These are phyloP conservation scores for Paraphoma sp. DNA, from an alignment of 2,329 filamentous ascomycete genomes.

Conservation along the genomic window DNA sequence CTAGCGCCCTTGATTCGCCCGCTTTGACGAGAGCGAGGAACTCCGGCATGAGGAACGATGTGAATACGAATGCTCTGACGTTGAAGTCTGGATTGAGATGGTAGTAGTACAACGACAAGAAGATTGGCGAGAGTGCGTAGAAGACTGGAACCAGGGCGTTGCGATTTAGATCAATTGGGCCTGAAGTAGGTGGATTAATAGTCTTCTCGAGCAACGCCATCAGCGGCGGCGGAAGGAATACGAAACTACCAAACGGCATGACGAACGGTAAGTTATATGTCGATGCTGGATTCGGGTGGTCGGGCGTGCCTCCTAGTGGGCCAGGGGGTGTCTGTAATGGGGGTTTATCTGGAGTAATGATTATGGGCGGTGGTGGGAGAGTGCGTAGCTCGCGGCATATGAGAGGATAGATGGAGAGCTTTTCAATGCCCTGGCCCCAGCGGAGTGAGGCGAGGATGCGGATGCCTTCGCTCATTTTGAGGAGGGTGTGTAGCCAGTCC, in stretches of 20 bases:
- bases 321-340: slow-evolving; percentile 16
- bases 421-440: slow-evolving; percentile 41
- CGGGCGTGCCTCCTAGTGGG: slow-evolving; percentile 23
- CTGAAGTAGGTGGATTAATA: slow-evolving; percentile 13
- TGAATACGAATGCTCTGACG: slow-evolving; percentile 35
- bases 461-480: slow-evolving; percentile 41
- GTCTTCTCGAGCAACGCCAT: slow-evolving; percentile 27
- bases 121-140: slow-evolving; percentile 41
- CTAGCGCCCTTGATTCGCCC: slow-evolving; percentile 33
- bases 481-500: slow-evolving; percentile 29
- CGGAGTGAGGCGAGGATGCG: slow-evolving; percentile 37
- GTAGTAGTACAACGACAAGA: slow-evolving; percentile 41
- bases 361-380: slow-evolving; percentile 35
- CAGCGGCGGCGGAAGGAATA: slow-evolving; percentile 39
- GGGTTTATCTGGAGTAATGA: slow-evolving; percentile 12
- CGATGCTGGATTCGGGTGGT: slow-evolving; percentile 33
- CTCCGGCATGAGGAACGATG: slow-evolving; percentile 38
- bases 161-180: slow-evolving; percentile 27
- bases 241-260: slow-evolving; percentile 10
- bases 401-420: slow-evolving; percentile 37
- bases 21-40: slow-evolving; percentile 32
- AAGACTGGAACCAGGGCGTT: slow-evolving; percentile 31
- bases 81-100: slow-evolving; percentile 37
- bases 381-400: slow-evolving; percentile 35
- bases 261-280: slow-evolving; percentile 22